Base-by-base conservation (phyloP, 2,329 filamentous ascomycete species). In the Dactylellina drechsleri region DNA sequence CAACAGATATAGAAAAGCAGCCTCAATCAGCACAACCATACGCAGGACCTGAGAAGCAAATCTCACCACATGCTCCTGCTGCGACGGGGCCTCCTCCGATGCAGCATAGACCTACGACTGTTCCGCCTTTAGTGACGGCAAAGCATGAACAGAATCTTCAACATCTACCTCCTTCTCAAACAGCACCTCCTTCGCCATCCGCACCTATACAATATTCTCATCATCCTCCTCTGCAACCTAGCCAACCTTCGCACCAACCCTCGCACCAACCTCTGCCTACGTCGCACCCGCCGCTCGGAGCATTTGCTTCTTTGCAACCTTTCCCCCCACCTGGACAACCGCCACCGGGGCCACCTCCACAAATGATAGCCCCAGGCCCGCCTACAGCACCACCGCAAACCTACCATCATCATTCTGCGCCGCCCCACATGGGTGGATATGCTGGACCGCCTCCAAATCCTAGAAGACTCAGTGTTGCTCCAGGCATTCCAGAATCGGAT, bases 31-130 rank as follows among this genome's bases (percentile, higher is more conserved):
- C 56, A 36, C 70, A 66, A 74, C 70, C 62, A 45, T 74, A 66
- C 59, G n/a, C 45, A 28, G 70, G 70, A 26, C 28, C 62, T 45
- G 70, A 74, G 62, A 74, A 59, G 26, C 70, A 74, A 57, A 36
- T 57, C 15, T 62, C 70, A 62, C 62, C 70, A 57, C 70, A 74
- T 74, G 70, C 62, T 52, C 70, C 70, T 66, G 62, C 62, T 57
- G 50, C 57, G 70, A 61, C 70, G 56, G 70, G 70, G 26, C 70
- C 70, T 41, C 62, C 61, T 50, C 70, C 61, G 66, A 74, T 74
- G 70, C 70, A 74, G 70, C 70, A 74, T 74, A 53, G 70, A 62
- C 62, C 70, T 61, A 74, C 70, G 43, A 74, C 70, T 74, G 70
- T 74, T 74, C 70, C 70, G 70, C 70, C 70, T 74, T 26, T 66